Percentiles rank a stretch among this genome's conserved stretches.
Evolutionary conservation across 345 rosid genomes (phyloP).

Genomic region (Salix viminalis): DNA sequence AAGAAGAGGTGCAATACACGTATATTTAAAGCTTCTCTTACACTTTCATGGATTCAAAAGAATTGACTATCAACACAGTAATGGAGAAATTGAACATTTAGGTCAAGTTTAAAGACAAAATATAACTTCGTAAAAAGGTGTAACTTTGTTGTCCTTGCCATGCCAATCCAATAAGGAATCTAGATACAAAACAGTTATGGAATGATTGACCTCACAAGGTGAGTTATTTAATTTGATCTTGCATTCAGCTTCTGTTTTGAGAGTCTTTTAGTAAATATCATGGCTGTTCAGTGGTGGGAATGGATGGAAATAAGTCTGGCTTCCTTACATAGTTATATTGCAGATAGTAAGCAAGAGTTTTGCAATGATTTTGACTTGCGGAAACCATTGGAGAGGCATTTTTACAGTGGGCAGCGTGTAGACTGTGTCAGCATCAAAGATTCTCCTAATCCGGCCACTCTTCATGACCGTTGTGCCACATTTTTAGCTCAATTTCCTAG

Average conservation of each 20-base stretch:
- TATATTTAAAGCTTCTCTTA: not conserved
- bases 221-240: not conserved
- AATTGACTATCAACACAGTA: not conserved
- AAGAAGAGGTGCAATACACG: not conserved
- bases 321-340: conserved; percentile 13
- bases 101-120: not conserved
- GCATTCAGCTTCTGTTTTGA: not conserved
- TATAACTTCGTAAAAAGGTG: not conserved
- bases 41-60: not conserved
- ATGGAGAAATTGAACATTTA: not conserved
- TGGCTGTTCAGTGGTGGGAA: not conserved
- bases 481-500: conserved; percentile 65
- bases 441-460: conserved; percentile 45
- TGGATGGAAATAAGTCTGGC: not conserved
- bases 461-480: conserved; percentile 49
- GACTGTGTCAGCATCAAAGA: conserved; percentile 72
- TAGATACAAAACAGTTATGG: not conserved
- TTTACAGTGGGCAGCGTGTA: conserved; percentile 42
- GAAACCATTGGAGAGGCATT: conserved; percentile 88
- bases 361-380: conserved; percentile 87
- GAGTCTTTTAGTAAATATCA: not conserved
- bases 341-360: conserved; percentile 63
- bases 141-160: not conserved
- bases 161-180: not conserved
- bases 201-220: not conserved